Conservation (phyloP, 192 early-diverging fungal species). For the Funneliformis geosporum region DNA sequence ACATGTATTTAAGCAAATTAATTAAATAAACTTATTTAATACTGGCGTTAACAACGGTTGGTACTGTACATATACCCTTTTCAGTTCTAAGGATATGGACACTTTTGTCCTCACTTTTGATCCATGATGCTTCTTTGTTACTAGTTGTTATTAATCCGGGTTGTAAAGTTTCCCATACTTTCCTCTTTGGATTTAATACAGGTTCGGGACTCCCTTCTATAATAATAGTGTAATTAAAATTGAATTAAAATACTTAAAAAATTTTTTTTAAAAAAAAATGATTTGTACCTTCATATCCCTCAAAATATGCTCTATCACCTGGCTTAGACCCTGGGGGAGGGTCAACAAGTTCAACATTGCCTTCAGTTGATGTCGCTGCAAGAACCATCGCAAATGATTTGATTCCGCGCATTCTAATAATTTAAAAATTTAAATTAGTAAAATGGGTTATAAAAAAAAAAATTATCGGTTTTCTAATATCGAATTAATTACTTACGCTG, state of each 20-base stretch:
- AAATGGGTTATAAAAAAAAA: not conserved
- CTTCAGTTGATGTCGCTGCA: conserved; percentile 81
- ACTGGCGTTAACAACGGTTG: conserved; percentile 63
- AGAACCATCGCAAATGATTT: conserved; percentile 97
- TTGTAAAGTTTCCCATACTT: conserved; percentile 97
- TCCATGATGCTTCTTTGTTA: conserved; percentile 64
- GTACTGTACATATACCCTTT: conserved; percentile 58
- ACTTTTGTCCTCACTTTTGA: conserved; percentile 51
- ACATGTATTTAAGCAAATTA: not conserved
- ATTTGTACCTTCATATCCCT: conserved; percentile 73
- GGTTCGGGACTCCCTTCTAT: conserved; percentile 72
- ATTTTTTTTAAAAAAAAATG: conserved; percentile 3
- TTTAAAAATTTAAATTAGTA: not conserved
- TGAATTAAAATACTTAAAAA: conserved; percentile 1
- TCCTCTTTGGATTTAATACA: conserved; percentile 97
- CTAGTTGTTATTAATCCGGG: conserved; percentile 77
- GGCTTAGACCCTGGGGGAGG: conserved; percentile 85
- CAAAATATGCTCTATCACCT: conserved; percentile 90
- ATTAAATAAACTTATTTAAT: conserved; percentile 61
- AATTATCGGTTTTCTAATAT: not conserved
- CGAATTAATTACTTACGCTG: conserved; percentile 35
- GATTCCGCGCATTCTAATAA: conserved; percentile 82
- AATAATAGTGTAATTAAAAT: conserved; percentile 5
- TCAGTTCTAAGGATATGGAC: conserved; percentile 48
- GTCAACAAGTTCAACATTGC: conserved; percentile 89